Percentiles rank a stretch among this genome's conserved stretches.
Conservation (phyloP, 139 green algal genomes). For the Zygnema cylindricum region DNA sequence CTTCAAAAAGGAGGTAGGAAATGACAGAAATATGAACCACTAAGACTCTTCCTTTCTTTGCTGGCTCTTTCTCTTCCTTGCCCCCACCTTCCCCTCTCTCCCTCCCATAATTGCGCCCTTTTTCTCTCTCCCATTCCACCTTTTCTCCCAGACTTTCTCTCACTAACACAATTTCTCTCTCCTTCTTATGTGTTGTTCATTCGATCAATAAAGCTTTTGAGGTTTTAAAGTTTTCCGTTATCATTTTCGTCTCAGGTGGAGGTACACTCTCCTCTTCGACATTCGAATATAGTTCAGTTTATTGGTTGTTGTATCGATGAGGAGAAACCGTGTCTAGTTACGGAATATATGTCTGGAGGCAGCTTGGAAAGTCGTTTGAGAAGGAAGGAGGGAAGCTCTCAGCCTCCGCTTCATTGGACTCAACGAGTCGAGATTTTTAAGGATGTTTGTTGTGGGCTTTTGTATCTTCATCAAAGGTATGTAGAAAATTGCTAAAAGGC, state of each 20-base stretch:
- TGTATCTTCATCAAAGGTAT: slow-evolving; percentile 37
- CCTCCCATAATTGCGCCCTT: no score
- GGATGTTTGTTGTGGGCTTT: slow-evolving; percentile 8
- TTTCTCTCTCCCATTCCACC: no score
- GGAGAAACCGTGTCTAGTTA: slow-evolving; percentile 67
- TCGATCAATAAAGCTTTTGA: no score
- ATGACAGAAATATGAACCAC: no score
- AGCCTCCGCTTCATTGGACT: neutral
- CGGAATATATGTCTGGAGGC: slow-evolving; percentile 68
- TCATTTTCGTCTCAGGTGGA: slow-evolving; percentile 47
- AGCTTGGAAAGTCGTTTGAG: slow-evolving; percentile 65
- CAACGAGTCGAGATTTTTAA: slow-evolving; percentile 33
- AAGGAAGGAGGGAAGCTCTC: neutral
- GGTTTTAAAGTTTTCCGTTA: no score
- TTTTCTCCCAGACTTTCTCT: no score
- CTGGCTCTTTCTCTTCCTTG: no score
- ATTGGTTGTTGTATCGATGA: slow-evolving; percentile 65
- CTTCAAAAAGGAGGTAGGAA: slow-evolving; percentile 25
- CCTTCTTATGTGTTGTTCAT: no score
- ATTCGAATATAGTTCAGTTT: slow-evolving; percentile 73
- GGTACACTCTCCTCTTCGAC: slow-evolving; percentile 68
- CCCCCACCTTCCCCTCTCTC: no score
- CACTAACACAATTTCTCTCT: no score
- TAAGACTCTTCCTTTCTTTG: no score
- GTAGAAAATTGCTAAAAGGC: no score